Conservation (phyloP, 306 rosid species). For the Carpinus viminea region DNA sequence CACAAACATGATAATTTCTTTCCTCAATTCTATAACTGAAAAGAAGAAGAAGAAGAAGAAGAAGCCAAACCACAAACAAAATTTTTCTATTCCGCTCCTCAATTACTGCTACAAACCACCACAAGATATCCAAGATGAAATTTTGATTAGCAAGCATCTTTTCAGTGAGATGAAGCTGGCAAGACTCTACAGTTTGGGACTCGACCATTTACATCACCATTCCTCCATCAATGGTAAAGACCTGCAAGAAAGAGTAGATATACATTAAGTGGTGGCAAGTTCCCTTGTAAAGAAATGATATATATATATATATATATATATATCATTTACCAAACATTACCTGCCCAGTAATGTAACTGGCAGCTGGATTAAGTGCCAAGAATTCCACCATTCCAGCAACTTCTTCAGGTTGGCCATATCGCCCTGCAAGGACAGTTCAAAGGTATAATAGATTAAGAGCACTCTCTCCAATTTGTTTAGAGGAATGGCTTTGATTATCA, state of each 20-base stretch:
- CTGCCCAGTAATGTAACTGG: constrained; percentile 97
- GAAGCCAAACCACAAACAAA: neutral
- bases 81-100: neutral
- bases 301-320: too few relatives aligned
- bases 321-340: constrained; percentile 32
- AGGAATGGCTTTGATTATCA: constrained; percentile 3
- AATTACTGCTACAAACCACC: neutral
- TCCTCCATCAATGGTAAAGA: constrained; percentile 89
- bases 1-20: too few relatives aligned
- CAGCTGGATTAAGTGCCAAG: constrained; percentile 89
- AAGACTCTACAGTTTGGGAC: neutral
- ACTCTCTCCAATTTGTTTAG: neutral
- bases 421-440: constrained; percentile 51
- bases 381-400: constrained; percentile 96
- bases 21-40: too few relatives aligned
- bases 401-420: constrained; percentile 94
- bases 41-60: too few relatives aligned
- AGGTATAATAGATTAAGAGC: neutral
- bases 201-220: constrained; percentile 70
- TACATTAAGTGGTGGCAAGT: neutral
- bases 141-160: neutral
- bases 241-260: constrained; percentile 45
- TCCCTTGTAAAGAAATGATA: neutral
- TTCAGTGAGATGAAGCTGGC: neutral
- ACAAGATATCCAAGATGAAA: neutral